Evolutionary conservation across 257 asterid genomes (phyloP).

Genomic region (Solanum chmielewskii): DNA sequence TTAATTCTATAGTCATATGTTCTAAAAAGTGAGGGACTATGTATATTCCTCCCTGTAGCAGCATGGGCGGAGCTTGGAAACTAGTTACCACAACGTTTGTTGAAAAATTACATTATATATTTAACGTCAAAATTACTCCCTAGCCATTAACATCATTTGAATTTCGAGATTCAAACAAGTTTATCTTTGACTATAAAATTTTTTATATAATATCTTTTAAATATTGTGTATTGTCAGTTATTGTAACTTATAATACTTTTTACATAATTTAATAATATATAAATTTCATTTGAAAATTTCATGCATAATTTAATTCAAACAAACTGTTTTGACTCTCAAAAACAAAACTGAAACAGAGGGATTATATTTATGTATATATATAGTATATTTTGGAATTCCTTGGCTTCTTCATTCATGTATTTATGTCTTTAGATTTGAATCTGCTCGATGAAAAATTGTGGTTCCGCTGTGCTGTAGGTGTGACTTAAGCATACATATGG

Average conservation of each 20-base stretch:
- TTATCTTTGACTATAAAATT: not conserved
- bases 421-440: not conserved
- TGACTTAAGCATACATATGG: not conserved
- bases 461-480: not conserved
- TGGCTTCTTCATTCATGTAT: not conserved
- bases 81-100: not conserved
- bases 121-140: not conserved
- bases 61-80: not conserved
- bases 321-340: not conserved
- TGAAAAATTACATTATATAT: too few relatives aligned
- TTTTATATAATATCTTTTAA: too few relatives aligned
- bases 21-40: not conserved
- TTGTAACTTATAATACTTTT: too few relatives aligned
- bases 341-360: not conserved
- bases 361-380: not conserved
- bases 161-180: not conserved
- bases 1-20: not conserved
- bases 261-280: too few relatives aligned
- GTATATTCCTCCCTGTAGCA: not conserved
- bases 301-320: not conserved
- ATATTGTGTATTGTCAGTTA: too few relatives aligned
- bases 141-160: too few relatives aligned
- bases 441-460: not conserved
- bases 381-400: not conserved
- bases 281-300: too few relatives aligned